Percentiles rank a stretch among this genome's conserved stretches.
Evolutionary conservation across 306 rosid genomes (phyloP).

Genomic region (Cicer judaicum): DNA sequence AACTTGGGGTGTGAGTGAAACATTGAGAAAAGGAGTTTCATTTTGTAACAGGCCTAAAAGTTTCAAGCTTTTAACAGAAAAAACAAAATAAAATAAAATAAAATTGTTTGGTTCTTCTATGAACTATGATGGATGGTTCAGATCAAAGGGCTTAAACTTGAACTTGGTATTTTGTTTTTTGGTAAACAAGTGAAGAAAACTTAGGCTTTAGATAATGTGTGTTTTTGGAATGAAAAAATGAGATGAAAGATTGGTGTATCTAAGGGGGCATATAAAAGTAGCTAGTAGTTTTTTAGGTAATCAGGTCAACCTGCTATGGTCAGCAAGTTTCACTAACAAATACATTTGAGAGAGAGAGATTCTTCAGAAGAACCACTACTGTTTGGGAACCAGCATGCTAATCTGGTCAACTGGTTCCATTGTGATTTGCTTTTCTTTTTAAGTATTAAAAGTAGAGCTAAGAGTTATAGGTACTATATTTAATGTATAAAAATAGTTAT

Average conservation of each 20-base stretch:
- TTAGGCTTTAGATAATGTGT: constrained; percentile 32
- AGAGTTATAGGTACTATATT: too few relatives aligned
- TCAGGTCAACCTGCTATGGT: constrained; percentile 40
- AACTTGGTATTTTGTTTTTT: neutral
- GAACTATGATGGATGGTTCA: constrained; percentile 15
- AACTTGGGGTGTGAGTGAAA: constrained; percentile 30
- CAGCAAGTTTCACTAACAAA: constrained; percentile 47
- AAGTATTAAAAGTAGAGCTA: too few relatives aligned
- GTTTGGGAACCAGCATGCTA: constrained; percentile 37
- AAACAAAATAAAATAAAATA: neutral
- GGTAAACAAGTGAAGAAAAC: constrained; percentile 3
- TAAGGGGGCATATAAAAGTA: constrained; percentile 26
- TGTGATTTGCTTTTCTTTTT: neutral
- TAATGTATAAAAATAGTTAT: too few relatives aligned
- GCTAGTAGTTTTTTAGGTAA: constrained; percentile 5
- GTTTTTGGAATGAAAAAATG: constrained; percentile 30
- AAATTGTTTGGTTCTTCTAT: neutral
- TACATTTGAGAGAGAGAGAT: constrained; percentile 40
- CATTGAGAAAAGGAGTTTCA: constrained; percentile 38
- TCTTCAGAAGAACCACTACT: constrained; percentile 49
- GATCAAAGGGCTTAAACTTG: constrained; percentile 29
- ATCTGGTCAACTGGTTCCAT: constrained; percentile 56
- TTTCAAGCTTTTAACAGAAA: constrained; percentile 23
- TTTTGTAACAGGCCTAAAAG: neutral
- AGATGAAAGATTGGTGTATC: constrained; percentile 17